Base-by-base conservation (phyloP, 495 filamentous ascomycete species). In the Xylaria longipes region DNA sequence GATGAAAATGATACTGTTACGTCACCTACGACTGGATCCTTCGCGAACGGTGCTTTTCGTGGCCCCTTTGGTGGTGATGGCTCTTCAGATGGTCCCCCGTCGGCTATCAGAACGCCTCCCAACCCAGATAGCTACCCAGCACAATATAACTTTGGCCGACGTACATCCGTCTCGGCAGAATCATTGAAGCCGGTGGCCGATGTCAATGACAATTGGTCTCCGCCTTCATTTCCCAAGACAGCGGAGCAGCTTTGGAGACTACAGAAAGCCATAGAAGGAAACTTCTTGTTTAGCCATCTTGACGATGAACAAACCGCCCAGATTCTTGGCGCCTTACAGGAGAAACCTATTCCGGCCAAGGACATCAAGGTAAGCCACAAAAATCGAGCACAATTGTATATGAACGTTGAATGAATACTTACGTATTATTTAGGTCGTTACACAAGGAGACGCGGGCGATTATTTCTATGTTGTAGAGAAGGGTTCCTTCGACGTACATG, bases 381-480 rank as follows among this genome's bases (percentile, higher is more conserved):
- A 6, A 12, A 31, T 5, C 12, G 5, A 31, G 14, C 41, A 7
- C 37, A 61, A 3, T 1, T 48, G 11, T 9, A 12, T 9, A 60
- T 37, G 17, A 1, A 63, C 2, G 37, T 17, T 70, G 2, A 41
- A 65, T 45, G 22, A n/a, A n/a, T n/a, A 7, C 33, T 6, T 74
- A 14, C 7, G 6, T 29, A 6, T n/a, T 41, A 17, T 65, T 56
- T 75, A 90, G 83, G 94, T 99, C 68, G 98, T 99, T 76, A 92
- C 90, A 29, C 96, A 99, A 85, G 96, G 96, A 31, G 96, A 98
- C 76, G 92, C 93, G 0, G 96, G 96, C 25, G 96, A 99, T 78
- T 98, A 93, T 85, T 99, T 99, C 82, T 99, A 99, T 79, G 91
- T 99, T 57, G 94, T 98, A 69, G 96, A 99, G 80, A 90, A 91